These are phyloP conservation scores for Gossypium stocksii DNA, from an alignment of 345 rosid genomes.

Conservation along the genomic window DNA sequence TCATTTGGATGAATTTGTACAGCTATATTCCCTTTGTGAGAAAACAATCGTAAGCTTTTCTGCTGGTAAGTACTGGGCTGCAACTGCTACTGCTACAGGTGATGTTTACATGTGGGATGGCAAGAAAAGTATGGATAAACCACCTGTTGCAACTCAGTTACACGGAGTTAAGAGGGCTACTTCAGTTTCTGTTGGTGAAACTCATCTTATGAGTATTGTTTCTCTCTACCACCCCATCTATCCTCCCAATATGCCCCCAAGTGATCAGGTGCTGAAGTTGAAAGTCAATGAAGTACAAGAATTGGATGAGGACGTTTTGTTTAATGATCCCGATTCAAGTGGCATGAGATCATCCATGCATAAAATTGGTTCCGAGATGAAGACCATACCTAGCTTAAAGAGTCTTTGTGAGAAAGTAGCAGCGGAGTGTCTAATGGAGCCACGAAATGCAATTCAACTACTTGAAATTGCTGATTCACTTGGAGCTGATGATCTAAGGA, in stretches of 20 bases:
- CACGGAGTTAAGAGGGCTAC: slow-evolving; percentile 81
- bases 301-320: slow-evolving; percentile 58
- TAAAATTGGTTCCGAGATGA: slow-evolving; percentile 29
- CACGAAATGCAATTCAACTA: slow-evolving; percentile 75
- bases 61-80: slow-evolving; percentile 91
- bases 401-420: slow-evolving; percentile 83
- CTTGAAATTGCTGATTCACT: slow-evolving; percentile 95
- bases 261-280: slow-evolving; percentile 30
- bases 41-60: slow-evolving; percentile 66
- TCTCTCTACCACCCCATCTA: slow-evolving; percentile 79
- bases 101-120: slow-evolving; percentile 94
- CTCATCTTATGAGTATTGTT: slow-evolving; percentile 74
- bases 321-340: slow-evolving; percentile 40
- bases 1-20: slow-evolving; percentile 15
- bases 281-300: slow-evolving; percentile 41
- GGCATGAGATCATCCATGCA: slow-evolving; percentile 20
- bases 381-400: slow-evolving; percentile 63
- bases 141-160: slow-evolving; percentile 63
- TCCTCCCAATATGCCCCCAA: slow-evolving; percentile 31
- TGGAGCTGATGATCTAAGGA: slow-evolving; percentile 73
- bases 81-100: slow-evolving; percentile 76
- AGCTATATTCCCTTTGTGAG: slow-evolving; percentile 62
- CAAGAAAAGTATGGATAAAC: slow-evolving; percentile 50
- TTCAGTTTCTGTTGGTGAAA: slow-evolving; percentile 88
- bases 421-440: slow-evolving; percentile 81